phyloP scores from a whole-genome alignment of 106 monocot genomes.

The Dendrobium nobile region DNA sequence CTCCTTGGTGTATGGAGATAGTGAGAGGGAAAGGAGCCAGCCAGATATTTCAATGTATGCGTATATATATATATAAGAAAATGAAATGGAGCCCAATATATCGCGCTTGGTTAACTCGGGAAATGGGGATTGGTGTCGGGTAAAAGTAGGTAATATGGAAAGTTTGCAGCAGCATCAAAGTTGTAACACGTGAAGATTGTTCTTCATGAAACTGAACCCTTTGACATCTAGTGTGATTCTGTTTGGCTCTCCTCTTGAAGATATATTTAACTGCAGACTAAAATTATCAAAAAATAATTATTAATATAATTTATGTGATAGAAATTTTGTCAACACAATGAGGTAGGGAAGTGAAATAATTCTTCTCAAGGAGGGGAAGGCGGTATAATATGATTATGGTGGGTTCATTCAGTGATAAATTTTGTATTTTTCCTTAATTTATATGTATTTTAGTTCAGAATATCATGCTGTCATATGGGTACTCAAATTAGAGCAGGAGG shows the following conservation, averaged over 20 bases:
- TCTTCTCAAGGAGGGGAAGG: too few species aligned
- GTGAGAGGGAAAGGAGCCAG: background rate
- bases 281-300: too few species aligned
- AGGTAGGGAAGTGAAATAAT: too few species aligned
- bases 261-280: too few species aligned
- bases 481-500: too few species aligned
- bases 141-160: background rate
- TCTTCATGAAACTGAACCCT: background rate
- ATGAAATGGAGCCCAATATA: background rate
- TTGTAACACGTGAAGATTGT: background rate
- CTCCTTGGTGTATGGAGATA: background rate
- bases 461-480: too few species aligned
- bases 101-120: background rate
- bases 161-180: background rate
- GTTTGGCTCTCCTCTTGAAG: background rate
- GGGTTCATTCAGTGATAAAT: too few species aligned
- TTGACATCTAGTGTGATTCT: background rate
- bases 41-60: background rate
- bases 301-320: too few species aligned
- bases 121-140: constrained; percentile 3
- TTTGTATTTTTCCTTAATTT: too few species aligned
- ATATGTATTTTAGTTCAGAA: too few species aligned
- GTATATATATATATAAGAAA: background rate
- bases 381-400: too few species aligned
- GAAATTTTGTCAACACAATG: too few species aligned